phyloP scores from a whole-genome alignment of 306 rosid species.

The Bauhinia variegata region DNA sequence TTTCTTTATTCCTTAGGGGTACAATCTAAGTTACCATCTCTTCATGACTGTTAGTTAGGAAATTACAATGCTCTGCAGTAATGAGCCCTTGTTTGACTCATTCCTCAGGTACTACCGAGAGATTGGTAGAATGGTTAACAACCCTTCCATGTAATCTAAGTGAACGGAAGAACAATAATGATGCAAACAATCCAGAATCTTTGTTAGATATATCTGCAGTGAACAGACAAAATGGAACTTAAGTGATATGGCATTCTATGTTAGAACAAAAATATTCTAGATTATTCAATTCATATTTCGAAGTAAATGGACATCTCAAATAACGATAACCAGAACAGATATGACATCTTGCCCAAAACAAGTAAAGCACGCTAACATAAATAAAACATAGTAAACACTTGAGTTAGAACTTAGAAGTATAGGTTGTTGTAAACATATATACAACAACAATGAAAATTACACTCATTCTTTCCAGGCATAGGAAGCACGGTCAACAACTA shows the following conservation, averaged over 20 bases:
- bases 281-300: neutral
- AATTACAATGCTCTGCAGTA: neutral
- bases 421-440: neutral
- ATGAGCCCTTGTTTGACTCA: neutral
- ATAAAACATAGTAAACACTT: neutral
- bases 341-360: conserved; percentile 19
- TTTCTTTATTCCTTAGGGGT: neutral
- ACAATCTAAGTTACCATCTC: neutral
- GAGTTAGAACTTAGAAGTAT: conserved; percentile 2
- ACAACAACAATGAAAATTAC: conserved; percentile 19
- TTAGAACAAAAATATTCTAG: neutral
- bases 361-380: neutral
- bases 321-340: conserved; percentile 6
- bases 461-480: conserved; percentile 76
- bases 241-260: neutral
- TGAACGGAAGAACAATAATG: neutral
- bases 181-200: neutral
- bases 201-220: neutral
- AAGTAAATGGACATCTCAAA: conserved; percentile 1
- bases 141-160: neutral
- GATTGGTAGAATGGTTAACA: neutral
- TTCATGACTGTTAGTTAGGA: neutral
- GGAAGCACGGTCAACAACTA: conserved; percentile 79
- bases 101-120: neutral
- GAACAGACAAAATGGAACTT: neutral